These are phyloP conservation scores for Pseudotsuga menziesii DNA, from an alignment of 75 land plant genomes.

Conservation along the genomic window DNA sequence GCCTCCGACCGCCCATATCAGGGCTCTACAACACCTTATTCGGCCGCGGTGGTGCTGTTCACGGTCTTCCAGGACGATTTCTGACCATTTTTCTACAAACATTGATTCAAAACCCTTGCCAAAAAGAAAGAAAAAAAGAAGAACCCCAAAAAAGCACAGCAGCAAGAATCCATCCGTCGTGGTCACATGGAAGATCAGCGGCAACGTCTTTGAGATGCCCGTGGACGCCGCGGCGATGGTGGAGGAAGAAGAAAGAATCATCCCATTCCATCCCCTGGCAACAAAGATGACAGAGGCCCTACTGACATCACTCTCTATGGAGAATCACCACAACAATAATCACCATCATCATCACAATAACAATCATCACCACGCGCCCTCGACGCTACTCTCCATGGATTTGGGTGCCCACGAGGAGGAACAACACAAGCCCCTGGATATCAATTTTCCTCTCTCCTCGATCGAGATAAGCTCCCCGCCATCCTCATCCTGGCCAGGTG, in stretches of 20 bases:
- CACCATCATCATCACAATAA: slow-evolving; percentile 6
- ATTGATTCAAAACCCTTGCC: neutral
- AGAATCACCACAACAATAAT: slow-evolving; percentile 33
- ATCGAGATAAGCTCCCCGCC: slow-evolving; percentile 37
- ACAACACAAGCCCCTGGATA: slow-evolving; percentile 57
- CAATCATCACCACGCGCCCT: slow-evolving; percentile 17
- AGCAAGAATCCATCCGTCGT: no score
- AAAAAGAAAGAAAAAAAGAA: neutral
- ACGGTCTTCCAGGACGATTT: slow-evolving; percentile 3
- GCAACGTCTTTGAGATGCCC: neutral
- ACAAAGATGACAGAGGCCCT: slow-evolving; percentile 33
- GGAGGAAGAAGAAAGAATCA: neutral
- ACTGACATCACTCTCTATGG: slow-evolving; percentile 50
- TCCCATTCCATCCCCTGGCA: neutral
- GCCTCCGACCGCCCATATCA: slow-evolving; percentile 3
- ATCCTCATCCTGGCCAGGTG: slow-evolving; percentile 32
- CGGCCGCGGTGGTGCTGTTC: neutral
- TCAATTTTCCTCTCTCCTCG: slow-evolving; percentile 58
- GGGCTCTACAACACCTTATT: neutral
- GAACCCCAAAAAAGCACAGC: neutral
- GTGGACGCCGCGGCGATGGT: neutral
- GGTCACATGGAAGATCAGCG: neutral
- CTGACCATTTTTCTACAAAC: slow-evolving; percentile 1
- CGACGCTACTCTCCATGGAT: slow-evolving; percentile 73
- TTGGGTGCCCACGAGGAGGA: slow-evolving; percentile 24